Evolutionary conservation across 2,329 filamentous ascomycete species (phyloP), one percentile per base, ranked within the genome.

Genomic region (Neobulgaria alba): DNA sequence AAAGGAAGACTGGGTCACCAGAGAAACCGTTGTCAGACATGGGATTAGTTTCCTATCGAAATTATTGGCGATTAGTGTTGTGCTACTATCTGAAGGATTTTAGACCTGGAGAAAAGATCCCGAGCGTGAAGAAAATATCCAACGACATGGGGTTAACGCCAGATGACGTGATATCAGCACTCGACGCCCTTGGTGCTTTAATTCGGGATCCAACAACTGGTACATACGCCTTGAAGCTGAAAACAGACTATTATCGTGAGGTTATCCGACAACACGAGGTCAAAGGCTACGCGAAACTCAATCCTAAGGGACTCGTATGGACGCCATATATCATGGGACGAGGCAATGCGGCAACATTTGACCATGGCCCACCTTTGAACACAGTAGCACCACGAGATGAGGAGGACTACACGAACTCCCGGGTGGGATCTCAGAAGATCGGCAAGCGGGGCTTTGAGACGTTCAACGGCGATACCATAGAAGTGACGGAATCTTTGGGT

Each of bases 21-120:
- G 92, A 98, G 61, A 98, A 98, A 63, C 92, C 92, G 0, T 72
- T 98, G 3, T 96, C 92, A 0, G 92, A 98, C 58, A 95, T 98
- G 87, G 92, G 92, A 3, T 66, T 98, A 29, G 90, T 96, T 3
- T 96, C 90, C 2, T 98, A 98, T 60, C 79, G 92, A 33, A 95
- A 94, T 55, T 98, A 98, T 62, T 98, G 92, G 92, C 82, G 92
- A 15, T 68, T 95, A 8, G 73, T 94, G 2, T 68, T 98, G 39
- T 95, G 89, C 58, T 82, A 85, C 47, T 86, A 95, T 52, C 71
- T 98, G 5, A 68, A 89, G 29, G 65, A 81, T 34, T 72, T 76
- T 47, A 77, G 73, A 45, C 62, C 63, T 2, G 69, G 74, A 10
- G 59, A 64, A 39, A 67, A 64, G 44, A 65, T 67, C 8, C 62